These are phyloP conservation scores for Yarrowia sp. DNA, from an alignment of 805 yeast genomes.

Conservation along the genomic window DNA sequence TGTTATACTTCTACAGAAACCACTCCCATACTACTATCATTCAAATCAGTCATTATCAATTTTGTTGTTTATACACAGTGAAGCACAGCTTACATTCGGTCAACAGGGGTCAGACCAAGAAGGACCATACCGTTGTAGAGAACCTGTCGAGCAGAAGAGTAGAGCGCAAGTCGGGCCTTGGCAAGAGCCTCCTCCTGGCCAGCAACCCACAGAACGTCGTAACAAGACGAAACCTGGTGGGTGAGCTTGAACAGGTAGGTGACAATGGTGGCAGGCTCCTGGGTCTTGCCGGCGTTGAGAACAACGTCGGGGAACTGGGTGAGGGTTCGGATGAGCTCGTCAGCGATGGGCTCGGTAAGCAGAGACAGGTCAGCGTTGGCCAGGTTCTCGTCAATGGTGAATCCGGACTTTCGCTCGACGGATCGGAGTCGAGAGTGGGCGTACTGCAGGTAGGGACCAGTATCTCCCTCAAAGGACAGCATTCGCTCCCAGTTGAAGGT, in stretches of 20 bases:
- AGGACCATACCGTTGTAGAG: slow-evolving; percentile 83
- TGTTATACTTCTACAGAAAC: too few species aligned
- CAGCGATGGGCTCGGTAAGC: slow-evolving; percentile 68
- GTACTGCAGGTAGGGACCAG: slow-evolving; percentile 97
- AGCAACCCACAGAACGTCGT: slow-evolving; percentile 93
- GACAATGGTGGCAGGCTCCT: slow-evolving; percentile 91
- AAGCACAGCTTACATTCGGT: slow-evolving; percentile 98
- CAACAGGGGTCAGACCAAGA: slow-evolving; percentile 95
- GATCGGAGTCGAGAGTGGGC: slow-evolving; percentile 97
- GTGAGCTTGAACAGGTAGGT: slow-evolving; percentile 89
- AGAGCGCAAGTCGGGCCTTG: slow-evolving; percentile 85
- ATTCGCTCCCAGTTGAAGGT: slow-evolving; percentile 97
- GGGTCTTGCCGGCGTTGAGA: slow-evolving; percentile 74
- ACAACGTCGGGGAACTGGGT: slow-evolving; percentile 90
- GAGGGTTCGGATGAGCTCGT: slow-evolving; percentile 66
- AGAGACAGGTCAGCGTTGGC: slow-evolving; percentile 53
- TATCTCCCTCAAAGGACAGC: slow-evolving; percentile 98
- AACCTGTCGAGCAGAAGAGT: slow-evolving; percentile 84
- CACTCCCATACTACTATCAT: too few species aligned
- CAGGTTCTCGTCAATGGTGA: slow-evolving; percentile 35
- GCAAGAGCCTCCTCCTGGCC: slow-evolving; percentile 89
- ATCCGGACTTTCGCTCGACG: slow-evolving; percentile 74
- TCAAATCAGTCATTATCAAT: too few species aligned
- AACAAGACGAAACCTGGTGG: slow-evolving; percentile 93
- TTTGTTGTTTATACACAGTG: too few species aligned